Percentiles rank a stretch among this genome's conserved stretches.
Evolutionary conservation across 148 eudicot species (phyloP).

Genomic region (Arctostaphylos glauca): DNA sequence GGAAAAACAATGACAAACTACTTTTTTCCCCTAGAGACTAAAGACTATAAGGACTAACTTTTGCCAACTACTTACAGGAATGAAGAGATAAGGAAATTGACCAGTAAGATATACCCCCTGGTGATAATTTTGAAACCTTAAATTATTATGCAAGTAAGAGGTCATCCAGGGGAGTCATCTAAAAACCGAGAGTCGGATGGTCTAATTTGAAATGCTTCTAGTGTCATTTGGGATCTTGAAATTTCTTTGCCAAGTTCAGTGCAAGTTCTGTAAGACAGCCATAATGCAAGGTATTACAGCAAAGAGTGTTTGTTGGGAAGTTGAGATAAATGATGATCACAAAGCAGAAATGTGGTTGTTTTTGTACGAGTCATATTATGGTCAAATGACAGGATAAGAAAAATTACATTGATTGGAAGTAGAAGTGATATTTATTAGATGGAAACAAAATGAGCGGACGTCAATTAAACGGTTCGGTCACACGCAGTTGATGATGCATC

Average conservation of each 20-base stretch:
- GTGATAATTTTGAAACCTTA: neutral
- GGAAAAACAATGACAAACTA: constrained; percentile 1
- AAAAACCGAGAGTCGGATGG: neutral
- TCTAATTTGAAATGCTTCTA: neutral
- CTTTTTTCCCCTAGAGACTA: neutral
- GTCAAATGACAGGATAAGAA: neutral
- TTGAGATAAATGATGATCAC: neutral
- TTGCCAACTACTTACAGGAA: neutral
- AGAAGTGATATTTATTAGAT: neutral
- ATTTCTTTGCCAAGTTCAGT: neutral
- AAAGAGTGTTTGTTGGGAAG: neutral
- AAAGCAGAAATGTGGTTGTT: neutral
- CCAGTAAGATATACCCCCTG: neutral
- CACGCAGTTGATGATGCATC: neutral
- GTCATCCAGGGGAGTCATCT: neutral
- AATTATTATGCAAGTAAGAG: neutral
- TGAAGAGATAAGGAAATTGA: constrained; percentile 2
- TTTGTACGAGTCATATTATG: neutral
- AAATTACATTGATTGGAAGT: neutral
- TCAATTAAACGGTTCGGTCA: neutral
- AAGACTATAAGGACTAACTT: neutral
- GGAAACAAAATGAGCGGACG: neutral
- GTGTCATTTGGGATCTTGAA: neutral
- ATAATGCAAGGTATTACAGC: neutral
- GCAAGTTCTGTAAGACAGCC: neutral